Evolutionary conservation across 805 yeast species (phyloP).

Genomic region (Cyberlindnera sargentensis): DNA sequence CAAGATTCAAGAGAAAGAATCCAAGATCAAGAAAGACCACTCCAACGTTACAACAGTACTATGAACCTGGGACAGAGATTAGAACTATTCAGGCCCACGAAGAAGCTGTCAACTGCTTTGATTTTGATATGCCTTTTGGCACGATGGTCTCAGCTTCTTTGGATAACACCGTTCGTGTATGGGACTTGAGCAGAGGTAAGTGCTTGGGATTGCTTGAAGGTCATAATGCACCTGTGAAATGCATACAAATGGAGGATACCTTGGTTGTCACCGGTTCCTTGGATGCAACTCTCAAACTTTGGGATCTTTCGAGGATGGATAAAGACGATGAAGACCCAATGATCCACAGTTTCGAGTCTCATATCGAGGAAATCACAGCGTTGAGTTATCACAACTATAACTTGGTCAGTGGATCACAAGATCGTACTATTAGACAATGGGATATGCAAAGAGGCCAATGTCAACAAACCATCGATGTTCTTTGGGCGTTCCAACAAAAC

Average conservation of each 20-base stretch:
- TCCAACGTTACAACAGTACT: conserved; percentile 60
- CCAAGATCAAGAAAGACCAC: conserved; percentile 39
- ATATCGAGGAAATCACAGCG: conserved; percentile 60
- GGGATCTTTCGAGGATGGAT: conserved; percentile 40
- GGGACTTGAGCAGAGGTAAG: conserved; percentile 65
- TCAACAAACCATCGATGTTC: conserved; percentile 61
- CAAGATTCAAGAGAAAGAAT: conserved; percentile 24
- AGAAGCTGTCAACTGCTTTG: conserved; percentile 48
- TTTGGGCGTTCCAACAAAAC: conserved; percentile 43
- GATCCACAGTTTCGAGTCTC: conserved; percentile 50
- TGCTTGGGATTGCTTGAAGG: conserved; percentile 49
- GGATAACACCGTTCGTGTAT: conserved; percentile 73
- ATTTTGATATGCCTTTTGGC: conserved; percentile 71
- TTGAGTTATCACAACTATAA: conserved; percentile 44
- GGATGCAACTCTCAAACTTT: conserved; percentile 56
- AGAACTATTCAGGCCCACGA: conserved; percentile 44
- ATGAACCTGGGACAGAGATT: conserved; percentile 51
- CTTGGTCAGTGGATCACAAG: conserved; percentile 66
- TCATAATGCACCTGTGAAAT: conserved; percentile 51
- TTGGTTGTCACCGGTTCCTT: conserved; percentile 48
- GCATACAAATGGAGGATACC: conserved; percentile 51
- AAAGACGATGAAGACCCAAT: conserved; percentile 27
- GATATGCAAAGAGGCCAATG: conserved; percentile 61
- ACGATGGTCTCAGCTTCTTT: conserved; percentile 69
- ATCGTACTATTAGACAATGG: conserved; percentile 71